A percentile compares a stretch with the other conserved stretches of the same genome.
These are phyloP conservation scores for Gryganskiella cystojenkinii DNA, from an alignment of 192 early-diverging fungal species.

Conservation along the genomic window DNA sequence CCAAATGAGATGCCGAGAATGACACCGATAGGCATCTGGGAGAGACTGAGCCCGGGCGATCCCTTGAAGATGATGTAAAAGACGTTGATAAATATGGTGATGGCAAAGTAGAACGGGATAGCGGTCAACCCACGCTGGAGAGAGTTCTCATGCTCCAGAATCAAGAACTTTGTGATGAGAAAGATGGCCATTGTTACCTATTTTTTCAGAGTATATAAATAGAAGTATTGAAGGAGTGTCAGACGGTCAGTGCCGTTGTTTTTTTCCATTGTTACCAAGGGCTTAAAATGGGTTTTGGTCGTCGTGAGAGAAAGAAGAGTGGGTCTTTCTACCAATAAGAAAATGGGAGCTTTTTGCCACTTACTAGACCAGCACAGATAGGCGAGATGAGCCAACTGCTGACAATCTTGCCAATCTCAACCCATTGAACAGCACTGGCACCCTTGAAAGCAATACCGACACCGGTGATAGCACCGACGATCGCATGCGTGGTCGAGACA, in stretches of 20 bases:
- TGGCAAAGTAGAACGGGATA: constrained; percentile 79
- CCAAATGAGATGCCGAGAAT: constrained; percentile 74
- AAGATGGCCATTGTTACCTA: constrained; percentile 67
- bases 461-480: constrained; percentile 84
- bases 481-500: constrained; percentile 87
- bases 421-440: constrained; percentile 70
- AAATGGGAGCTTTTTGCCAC: not conserved
- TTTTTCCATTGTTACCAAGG: too few species aligned
- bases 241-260: not conserved
- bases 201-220: not conserved
- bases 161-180: constrained; percentile 70
- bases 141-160: constrained; percentile 68
- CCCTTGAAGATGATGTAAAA: constrained; percentile 83
- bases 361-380: constrained; percentile 67
- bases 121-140: constrained; percentile 72
- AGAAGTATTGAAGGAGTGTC: not conserved
- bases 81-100: constrained; percentile 71
- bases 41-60: constrained; percentile 59
- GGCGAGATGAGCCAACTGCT: constrained; percentile 81
- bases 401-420: constrained; percentile 25
- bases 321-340: not conserved
- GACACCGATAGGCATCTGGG: constrained; percentile 54
- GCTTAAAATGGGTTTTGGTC: too few species aligned
- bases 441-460: constrained; percentile 81
- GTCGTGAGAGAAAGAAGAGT: not conserved